Evolutionary conservation across 345 rosid genomes (phyloP).

Genomic region (Syzygium jambos): DNA sequence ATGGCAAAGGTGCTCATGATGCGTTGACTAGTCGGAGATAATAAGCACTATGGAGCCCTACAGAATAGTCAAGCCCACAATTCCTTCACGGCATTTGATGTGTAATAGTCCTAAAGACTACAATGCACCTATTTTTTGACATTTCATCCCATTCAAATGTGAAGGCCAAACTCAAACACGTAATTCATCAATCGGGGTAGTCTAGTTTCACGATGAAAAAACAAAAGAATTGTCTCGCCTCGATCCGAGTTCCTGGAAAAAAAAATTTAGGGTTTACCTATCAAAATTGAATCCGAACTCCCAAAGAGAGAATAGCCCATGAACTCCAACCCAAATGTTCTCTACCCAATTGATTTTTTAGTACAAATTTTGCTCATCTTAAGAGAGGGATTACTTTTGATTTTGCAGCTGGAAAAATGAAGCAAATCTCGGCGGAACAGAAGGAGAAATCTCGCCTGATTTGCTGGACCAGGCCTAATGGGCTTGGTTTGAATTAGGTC

Average conservation of each 20-base stretch:
- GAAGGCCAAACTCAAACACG: neutral
- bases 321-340: neutral
- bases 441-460: neutral
- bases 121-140: neutral
- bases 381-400: neutral
- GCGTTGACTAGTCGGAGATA: neutral
- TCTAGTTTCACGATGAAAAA: neutral
- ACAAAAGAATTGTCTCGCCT: too few species aligned
- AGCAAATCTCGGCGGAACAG: neutral
- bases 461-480: neutral
- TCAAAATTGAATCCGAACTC: neutral
- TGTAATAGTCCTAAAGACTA: neutral
- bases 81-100: neutral
- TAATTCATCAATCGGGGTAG: neutral
- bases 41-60: neutral
- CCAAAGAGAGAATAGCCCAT: neutral
- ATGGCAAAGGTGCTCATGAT: neutral
- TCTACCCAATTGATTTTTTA: neutral
- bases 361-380: neutral
- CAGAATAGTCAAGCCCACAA: neutral
- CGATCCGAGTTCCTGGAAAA: rapidly evolving
- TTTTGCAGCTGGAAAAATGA: neutral
- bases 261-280: neutral
- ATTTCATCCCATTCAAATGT: neutral
- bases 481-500: neutral